These are phyloP conservation scores for Solanum neorickii DNA, from an alignment of 257 asterid genomes.

Conservation along the genomic window DNA sequence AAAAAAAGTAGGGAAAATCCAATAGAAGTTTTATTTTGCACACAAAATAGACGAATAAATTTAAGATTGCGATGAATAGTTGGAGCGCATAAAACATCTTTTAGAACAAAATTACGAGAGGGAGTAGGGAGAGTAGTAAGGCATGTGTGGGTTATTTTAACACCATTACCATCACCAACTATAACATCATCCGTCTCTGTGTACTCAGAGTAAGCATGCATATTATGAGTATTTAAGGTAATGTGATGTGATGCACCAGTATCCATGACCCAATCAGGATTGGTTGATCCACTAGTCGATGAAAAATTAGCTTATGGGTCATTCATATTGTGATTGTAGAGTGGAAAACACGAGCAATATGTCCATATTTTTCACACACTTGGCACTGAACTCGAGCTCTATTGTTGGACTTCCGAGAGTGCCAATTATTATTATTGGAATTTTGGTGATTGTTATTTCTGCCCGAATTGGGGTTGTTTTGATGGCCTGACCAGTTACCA, in stretches of 20 bases:
- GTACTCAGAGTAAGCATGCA: neutral
- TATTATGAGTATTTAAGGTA: neutral
- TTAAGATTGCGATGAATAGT: neutral
- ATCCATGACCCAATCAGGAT: neutral
- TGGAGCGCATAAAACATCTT: neutral
- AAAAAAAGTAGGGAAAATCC: neutral
- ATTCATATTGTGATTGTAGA: neutral
- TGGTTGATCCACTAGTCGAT: neutral
- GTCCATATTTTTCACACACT: neutral
- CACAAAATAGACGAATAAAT: neutral
- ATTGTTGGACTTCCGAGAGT: neutral
- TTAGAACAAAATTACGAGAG: neutral
- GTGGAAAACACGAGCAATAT: neutral
- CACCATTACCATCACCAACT: neutral
- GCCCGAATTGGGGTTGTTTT: neutral
- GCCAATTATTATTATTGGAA: neutral
- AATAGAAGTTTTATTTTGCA: neutral
- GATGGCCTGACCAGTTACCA: neutral
- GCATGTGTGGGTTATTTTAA: neutral
- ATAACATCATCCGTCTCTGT: neutral
- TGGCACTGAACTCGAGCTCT: neutral
- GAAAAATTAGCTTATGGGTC: neutral
- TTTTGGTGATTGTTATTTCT: neutral
- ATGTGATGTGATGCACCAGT: neutral
- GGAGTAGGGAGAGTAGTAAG: neutral